phyloP scores from a whole-genome alignment of 2,329 filamentous ascomycete genomes.

The Fusarium lyarnte region DNA sequence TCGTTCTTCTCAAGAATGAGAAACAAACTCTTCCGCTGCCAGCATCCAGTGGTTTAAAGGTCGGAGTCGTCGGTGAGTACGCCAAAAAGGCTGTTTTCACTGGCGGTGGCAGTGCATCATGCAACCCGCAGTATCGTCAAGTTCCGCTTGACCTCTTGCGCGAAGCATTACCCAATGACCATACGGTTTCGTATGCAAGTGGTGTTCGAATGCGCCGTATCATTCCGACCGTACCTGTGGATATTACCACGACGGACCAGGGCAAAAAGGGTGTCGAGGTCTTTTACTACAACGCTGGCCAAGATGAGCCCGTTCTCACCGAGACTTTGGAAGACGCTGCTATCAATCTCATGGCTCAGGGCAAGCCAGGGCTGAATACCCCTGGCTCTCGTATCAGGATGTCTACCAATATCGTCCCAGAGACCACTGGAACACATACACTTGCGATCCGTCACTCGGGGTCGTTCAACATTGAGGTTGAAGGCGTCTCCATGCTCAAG shows the following conservation, averaged over 20 bases:
- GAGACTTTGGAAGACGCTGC: not conserved
- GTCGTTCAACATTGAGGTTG: accelerated
- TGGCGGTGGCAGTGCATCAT: not conserved
- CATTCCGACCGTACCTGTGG: not conserved
- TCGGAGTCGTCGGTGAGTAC: not conserved
- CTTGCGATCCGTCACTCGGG: not conserved
- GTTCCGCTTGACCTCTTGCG: not conserved
- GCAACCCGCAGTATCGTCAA: not conserved
- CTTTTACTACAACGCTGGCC: not conserved
- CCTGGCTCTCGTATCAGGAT: not conserved
- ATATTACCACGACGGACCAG: accelerated
- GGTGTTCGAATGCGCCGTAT: not conserved
- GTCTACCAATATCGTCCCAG: accelerated
- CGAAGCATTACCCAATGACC: accelerated
- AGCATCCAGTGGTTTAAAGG: accelerated
- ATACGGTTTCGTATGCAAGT: accelerated
- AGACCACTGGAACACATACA: not conserved
- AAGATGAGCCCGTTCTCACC: accelerated
- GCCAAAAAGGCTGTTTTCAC: not conserved
- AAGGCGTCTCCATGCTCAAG: accelerated
- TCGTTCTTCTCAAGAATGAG: constrained; percentile 30
- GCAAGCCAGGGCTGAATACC: not conserved
- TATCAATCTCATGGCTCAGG: not conserved
- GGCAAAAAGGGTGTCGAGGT: not conserved
- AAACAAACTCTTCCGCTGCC: not conserved